Conservation (phyloP, 495 filamentous ascomycete genomes). For the Lophiostoma macrostomum region DNA sequence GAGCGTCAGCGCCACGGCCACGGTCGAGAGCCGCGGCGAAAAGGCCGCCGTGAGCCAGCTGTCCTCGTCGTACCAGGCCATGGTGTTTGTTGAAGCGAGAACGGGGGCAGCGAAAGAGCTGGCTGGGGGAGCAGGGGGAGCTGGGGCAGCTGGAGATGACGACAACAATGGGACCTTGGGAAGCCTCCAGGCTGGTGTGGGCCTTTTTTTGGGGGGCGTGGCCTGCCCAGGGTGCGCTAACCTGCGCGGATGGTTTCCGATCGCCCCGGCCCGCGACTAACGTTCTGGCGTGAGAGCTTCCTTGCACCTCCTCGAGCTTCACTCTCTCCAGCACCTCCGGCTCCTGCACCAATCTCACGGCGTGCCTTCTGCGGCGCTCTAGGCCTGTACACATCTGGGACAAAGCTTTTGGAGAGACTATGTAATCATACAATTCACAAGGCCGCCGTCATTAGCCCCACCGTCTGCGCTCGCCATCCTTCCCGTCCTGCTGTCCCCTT, state of each 20-base stretch:
- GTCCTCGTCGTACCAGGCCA: constrained; percentile 35
- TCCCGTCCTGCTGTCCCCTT: not conserved
- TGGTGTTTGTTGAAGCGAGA: not conserved
- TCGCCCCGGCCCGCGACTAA: constrained; percentile 12
- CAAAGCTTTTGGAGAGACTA: constrained; percentile 24
- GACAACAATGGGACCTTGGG: not conserved
- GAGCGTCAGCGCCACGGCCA: constrained; percentile 64
- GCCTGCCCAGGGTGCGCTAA: not conserved
- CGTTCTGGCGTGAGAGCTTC: constrained; percentile 1
- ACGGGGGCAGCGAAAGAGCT: not conserved
- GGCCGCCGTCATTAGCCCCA: constrained; percentile 28
- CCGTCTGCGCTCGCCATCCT: constrained; percentile 17
- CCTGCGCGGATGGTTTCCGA: constrained; percentile 15
- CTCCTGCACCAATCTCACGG: constrained; percentile 14
- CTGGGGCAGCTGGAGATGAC: not conserved
- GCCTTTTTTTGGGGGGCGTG: not conserved
- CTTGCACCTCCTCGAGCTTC: constrained; percentile 11
- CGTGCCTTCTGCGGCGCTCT: too few species aligned
- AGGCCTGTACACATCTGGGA: constrained; percentile 17
- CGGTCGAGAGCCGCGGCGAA: constrained; percentile 40
- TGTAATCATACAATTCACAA: constrained; percentile 33
- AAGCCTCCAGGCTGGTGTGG: not conserved
- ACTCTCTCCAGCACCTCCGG: constrained; percentile 1
- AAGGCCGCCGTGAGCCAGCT: constrained; percentile 40
- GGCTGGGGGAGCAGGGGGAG: not conserved